Percentiles rank a stretch among this genome's conserved stretches.
Evolutionary conservation across 257 asterid genomes (phyloP).

Genomic region (Ocimum tenuiflorum): DNA sequence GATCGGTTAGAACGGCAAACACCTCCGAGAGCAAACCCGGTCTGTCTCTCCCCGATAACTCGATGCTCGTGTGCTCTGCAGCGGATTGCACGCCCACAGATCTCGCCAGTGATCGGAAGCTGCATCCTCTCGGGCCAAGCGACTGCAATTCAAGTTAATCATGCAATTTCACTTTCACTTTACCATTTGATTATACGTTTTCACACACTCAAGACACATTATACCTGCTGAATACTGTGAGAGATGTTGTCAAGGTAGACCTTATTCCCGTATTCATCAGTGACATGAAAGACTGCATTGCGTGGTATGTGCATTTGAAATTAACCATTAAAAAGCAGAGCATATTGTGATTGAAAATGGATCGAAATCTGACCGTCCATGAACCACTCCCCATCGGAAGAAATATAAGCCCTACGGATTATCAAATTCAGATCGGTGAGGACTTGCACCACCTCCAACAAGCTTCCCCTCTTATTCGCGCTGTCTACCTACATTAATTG

Average conservation of each 20-base stretch:
- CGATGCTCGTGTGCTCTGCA: conserved; percentile 55
- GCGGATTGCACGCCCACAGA: conserved; percentile 61
- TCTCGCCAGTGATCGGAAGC: conserved; percentile 48
- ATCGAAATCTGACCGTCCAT: conserved; percentile 63
- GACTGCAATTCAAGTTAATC: conserved; percentile 35
- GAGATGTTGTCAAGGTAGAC: conserved; percentile 46
- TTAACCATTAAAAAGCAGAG: neutral
- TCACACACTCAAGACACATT: neutral
- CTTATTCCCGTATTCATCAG: conserved; percentile 73
- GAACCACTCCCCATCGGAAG: conserved; percentile 95
- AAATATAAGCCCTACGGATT: conserved; percentile 74
- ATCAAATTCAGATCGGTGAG: conserved; percentile 73
- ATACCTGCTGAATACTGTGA: conserved; percentile 68
- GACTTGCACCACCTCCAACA: conserved; percentile 83
- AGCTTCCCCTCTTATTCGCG: conserved; percentile 75
- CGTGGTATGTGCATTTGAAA: neutral
- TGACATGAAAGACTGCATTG: conserved; percentile 76
- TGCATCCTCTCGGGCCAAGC: conserved; percentile 41
- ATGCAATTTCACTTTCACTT: neutral
- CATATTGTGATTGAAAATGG: neutral
- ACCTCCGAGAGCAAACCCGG: conserved; percentile 80
- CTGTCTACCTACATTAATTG: conserved; percentile 64
- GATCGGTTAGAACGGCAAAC: conserved; percentile 74
- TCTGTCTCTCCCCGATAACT: conserved; percentile 70
- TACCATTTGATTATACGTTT: neutral